Percentiles rank a stretch among this genome's conserved stretches.
Conservation (phyloP, 495 filamentous ascomycete genomes). For the Delitschia confertaspora region DNA sequence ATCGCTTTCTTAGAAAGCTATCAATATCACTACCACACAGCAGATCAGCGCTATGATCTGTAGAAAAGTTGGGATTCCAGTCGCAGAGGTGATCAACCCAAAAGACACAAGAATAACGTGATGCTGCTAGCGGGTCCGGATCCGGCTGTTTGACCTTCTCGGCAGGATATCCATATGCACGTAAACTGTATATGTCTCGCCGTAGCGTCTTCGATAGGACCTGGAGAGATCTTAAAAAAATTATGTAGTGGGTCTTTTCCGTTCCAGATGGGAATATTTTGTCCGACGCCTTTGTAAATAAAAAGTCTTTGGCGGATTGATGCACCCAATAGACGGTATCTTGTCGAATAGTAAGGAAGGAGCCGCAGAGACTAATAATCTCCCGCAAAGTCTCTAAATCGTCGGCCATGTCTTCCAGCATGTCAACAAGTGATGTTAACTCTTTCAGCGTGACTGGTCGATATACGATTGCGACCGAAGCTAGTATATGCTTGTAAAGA, state of each 20-base stretch:
- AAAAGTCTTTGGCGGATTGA: slow-evolving; percentile 14
- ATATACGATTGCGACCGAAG: slow-evolving; percentile 1
- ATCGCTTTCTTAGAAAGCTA: slow-evolving; percentile 36
- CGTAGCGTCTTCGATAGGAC: slow-evolving; percentile 27
- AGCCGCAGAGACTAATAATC: slow-evolving; percentile 16
- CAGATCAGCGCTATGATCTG: slow-evolving; percentile 3
- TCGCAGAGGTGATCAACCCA: slow-evolving; percentile 2
- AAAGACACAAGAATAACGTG: slow-evolving; percentile 4
- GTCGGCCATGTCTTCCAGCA: slow-evolving; percentile 1
- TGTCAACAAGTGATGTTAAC: not conserved
- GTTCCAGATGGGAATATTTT: slow-evolving; percentile 15
- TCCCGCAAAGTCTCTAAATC: slow-evolving; percentile 11
- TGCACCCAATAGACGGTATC: slow-evolving; percentile 4
- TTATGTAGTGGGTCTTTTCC: slow-evolving; percentile 12
- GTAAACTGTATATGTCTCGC: slow-evolving; percentile 27
- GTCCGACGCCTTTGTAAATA: slow-evolving; percentile 2
- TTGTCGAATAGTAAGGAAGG: slow-evolving; percentile 4
- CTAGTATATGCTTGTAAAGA: slow-evolving; percentile 11
- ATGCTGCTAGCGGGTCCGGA: slow-evolving; percentile 2
- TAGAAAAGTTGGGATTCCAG: too few relatives aligned
- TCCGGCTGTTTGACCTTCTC: slow-evolving; percentile 4
- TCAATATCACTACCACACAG: slow-evolving; percentile 24
- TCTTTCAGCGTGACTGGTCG: slow-evolving; percentile 5
- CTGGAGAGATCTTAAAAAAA: slow-evolving; percentile 27
- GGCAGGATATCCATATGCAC: slow-evolving; percentile 5